phyloP scores from a whole-genome alignment of 176 grass and related monocot species.

The Metroxylon sagu region DNA sequence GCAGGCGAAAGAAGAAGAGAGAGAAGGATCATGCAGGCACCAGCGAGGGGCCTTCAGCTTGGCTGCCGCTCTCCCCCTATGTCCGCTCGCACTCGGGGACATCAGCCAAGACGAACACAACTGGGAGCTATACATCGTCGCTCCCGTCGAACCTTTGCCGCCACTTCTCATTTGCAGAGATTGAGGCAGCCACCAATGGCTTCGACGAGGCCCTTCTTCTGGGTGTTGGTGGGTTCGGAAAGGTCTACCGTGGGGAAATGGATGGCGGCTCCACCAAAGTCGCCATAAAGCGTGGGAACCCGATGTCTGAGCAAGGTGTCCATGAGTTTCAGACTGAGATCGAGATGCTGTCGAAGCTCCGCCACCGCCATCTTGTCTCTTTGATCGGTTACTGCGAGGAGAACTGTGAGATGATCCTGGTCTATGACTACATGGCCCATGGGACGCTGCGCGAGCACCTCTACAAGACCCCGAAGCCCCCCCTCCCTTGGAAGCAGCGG shows the following conservation, averaged over 20 bases:
- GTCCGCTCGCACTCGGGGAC: conserved; percentile 20
- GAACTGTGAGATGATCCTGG: conserved; percentile 59
- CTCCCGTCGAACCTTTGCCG: conserved; percentile 43
- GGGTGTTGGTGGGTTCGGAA: conserved; percentile 65
- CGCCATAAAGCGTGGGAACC: conserved; percentile 63
- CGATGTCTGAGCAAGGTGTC: conserved; percentile 46
- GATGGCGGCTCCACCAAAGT: conserved; percentile 44
- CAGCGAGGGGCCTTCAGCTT: conserved; percentile 11
- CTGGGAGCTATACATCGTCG: conserved; percentile 31
- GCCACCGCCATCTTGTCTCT: conserved; percentile 63
- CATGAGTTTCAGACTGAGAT: conserved; percentile 74
- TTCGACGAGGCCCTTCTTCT: conserved; percentile 52
- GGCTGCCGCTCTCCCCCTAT: conserved; percentile 28
- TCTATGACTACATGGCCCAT: conserved; percentile 67
- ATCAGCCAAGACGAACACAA: conserved; percentile 17
- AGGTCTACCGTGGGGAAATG: conserved; percentile 55
- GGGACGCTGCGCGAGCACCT: conserved; percentile 52
- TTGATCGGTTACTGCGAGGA: conserved; percentile 73
- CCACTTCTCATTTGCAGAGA: conserved; percentile 47
- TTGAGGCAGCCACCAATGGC: conserved; percentile 41
- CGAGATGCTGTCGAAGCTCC: conserved; percentile 62
- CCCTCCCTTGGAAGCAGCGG: conserved; percentile 60
- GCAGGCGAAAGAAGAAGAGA: conserved; percentile 46
- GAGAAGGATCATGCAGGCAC: conserved; percentile 11
- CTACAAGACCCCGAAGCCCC: conserved; percentile 36